Percentiles rank a stretch among this genome's conserved stretches.
Conservation (phyloP, 768 basidiomycete genomes). For the Rhizopogon roseolus region DNA sequence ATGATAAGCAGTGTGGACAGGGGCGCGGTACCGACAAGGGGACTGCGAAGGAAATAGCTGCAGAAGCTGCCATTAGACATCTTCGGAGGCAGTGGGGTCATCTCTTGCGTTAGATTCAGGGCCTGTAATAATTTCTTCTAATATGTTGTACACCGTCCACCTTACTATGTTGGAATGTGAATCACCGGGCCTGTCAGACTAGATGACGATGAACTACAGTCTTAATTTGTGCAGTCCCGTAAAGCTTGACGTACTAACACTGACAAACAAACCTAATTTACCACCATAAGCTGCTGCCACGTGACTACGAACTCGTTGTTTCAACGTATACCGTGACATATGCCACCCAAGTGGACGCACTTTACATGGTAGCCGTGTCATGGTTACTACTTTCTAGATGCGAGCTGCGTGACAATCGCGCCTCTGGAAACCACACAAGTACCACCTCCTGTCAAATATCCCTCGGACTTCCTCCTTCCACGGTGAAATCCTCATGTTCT, state of each 20-base stretch:
- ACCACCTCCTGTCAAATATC: not conserved
- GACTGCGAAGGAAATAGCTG: constrained; percentile 25
- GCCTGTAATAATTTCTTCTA: not conserved
- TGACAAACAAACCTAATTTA: not conserved
- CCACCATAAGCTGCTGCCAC: too few species aligned
- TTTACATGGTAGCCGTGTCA: not conserved
- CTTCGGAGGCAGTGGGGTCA: constrained; percentile 13
- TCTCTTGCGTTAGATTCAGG: not conserved
- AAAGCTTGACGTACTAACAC: not conserved
- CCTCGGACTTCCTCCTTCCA: not conserved
- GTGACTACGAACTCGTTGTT: not conserved
- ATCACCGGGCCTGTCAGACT: too few species aligned
- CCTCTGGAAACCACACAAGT: not conserved
- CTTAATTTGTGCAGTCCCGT: not conserved
- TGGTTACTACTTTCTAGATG: not conserved
- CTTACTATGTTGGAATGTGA: not conserved
- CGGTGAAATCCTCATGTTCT: not conserved
- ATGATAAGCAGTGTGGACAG: constrained; percentile 21
- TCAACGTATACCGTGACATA: not conserved
- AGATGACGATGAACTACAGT: too few species aligned
- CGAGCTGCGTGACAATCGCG: not conserved
- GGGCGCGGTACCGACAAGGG: constrained; percentile 22
- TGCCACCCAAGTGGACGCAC: not conserved
- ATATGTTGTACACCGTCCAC: not conserved
- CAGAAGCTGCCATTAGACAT: constrained; percentile 20